phyloP scores from a whole-genome alignment of 441 rosid species.

The Aleurites moluccanus region DNA sequence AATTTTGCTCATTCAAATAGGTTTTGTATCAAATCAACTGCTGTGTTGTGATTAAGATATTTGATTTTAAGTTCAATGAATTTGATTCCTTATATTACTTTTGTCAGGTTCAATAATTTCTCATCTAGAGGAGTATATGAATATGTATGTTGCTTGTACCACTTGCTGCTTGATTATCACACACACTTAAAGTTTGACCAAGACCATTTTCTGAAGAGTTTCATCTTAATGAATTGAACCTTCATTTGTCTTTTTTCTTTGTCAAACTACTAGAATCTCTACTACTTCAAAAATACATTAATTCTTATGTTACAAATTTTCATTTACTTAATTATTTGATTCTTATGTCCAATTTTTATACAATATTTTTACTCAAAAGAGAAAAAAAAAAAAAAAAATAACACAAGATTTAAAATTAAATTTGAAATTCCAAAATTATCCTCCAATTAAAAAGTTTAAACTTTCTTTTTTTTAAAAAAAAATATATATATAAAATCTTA shows the following conservation, averaged over 20 bases:
- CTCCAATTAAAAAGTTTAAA: too few relatives aligned
- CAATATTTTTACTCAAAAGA: too few relatives aligned
- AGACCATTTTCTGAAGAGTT: background rate
- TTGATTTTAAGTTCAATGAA: slow-evolving; percentile 11
- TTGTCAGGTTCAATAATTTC: slow-evolving; percentile 7
- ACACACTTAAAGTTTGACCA: slow-evolving; percentile 14
- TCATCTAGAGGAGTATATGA: slow-evolving; percentile 1
- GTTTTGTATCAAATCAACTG: background rate
- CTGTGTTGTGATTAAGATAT: background rate
- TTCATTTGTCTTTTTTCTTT: background rate
- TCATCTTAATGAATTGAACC: background rate
- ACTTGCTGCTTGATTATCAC: background rate
- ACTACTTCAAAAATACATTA: too few relatives aligned
- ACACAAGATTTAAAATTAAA: too few relatives aligned
- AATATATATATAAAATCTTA: too few relatives aligned
- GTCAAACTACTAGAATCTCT: background rate
- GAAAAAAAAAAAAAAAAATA: too few relatives aligned
- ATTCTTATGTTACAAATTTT: too few relatives aligned
- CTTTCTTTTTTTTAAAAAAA: too few relatives aligned
- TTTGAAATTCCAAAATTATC: too few relatives aligned
- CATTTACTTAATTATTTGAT: too few relatives aligned
- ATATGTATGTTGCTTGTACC: background rate
- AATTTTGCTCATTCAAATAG: background rate
- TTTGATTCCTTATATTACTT: background rate
- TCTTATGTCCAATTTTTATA: too few relatives aligned